Conservation (phyloP, 192 early-diverging fungal species). For the Jimgerdemannia lactiflua region DNA sequence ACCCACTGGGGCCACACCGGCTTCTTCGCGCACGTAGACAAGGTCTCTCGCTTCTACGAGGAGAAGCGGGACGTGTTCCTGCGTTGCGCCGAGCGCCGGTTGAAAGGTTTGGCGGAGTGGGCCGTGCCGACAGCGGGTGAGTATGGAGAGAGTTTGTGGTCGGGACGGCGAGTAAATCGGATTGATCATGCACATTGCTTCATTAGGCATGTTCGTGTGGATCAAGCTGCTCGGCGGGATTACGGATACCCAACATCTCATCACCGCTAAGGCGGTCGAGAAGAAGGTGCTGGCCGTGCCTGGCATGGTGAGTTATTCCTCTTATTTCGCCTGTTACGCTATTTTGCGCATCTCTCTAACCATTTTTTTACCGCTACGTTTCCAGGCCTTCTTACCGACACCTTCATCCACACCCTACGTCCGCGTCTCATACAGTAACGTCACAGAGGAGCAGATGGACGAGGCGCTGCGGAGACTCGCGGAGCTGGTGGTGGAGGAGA, state of each 20-base stretch:
- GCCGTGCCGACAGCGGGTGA: conserved; percentile 49
- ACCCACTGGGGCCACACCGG: conserved; percentile 78
- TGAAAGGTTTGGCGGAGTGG: conserved; percentile 61
- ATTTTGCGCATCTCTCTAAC: conserved; percentile 1
- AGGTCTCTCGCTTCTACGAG: conserved; percentile 73
- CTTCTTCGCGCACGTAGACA: conserved; percentile 68
- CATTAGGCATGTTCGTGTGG: conserved; percentile 88
- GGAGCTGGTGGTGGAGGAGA: conserved; percentile 46
- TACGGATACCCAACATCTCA: conserved; percentile 50
- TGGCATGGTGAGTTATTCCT: conserved; percentile 32
- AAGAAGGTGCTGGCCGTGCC: conserved; percentile 72
- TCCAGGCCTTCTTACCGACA: conserved; percentile 37
- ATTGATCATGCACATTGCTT: no score
- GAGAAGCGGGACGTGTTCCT: conserved; percentile 69
- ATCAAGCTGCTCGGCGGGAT: conserved; percentile 50
- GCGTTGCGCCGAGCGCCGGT: conserved; percentile 51
- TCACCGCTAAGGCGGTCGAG: conserved; percentile 58
- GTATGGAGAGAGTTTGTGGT: conserved; percentile 12
- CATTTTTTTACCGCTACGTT: conserved; percentile 11
- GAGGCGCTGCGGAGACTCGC: conserved; percentile 58
- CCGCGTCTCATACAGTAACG: conserved; percentile 69
- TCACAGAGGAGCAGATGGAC: conserved; percentile 58
- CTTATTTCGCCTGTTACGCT: neutral
- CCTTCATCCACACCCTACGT: conserved; percentile 52
- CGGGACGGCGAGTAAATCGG: no score